phyloP scores from a whole-genome alignment of 2,329 filamentous ascomycete species.

The Botryosphaeria dothidea region DNA sequence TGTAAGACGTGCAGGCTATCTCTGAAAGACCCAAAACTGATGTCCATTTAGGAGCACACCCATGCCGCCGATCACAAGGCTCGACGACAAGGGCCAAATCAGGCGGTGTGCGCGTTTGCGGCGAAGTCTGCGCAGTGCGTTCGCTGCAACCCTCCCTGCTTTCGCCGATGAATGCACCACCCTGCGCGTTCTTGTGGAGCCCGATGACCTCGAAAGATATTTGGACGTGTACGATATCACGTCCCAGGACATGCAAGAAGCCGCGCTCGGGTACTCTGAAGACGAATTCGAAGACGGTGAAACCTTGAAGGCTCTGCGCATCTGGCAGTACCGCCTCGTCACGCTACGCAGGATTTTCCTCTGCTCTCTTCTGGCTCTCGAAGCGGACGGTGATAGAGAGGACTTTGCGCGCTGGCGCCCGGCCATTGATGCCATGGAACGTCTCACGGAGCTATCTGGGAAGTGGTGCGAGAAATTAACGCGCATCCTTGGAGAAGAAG shows the following conservation, averaged over 20 bases:
- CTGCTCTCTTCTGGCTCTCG: constrained; percentile 84
- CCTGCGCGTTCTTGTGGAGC: constrained; percentile 73
- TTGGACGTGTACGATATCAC: constrained; percentile 67
- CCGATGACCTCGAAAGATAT: constrained; percentile 85
- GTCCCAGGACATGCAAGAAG: constrained; percentile 48
- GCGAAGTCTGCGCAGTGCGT: constrained; percentile 68
- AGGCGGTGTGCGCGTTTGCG: constrained; percentile 80
- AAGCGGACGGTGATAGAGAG: constrained; percentile 74
- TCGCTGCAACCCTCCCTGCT: constrained; percentile 68
- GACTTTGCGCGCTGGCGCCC: constrained; percentile 79
- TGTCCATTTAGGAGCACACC: constrained; percentile 69
- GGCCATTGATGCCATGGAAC: constrained; percentile 73
- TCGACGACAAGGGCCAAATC: constrained; percentile 79
- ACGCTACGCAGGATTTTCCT: constrained; percentile 81
- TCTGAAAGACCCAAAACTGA: constrained; percentile 27
- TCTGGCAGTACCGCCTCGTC: constrained; percentile 68
- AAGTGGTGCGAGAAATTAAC: constrained; percentile 67
- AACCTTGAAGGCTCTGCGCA: constrained; percentile 74
- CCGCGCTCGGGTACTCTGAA: constrained; percentile 56
- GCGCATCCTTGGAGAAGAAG: constrained; percentile 73
- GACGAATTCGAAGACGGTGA: constrained; percentile 74
- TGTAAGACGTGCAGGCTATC: constrained; percentile 55
- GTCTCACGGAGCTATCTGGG: constrained; percentile 62
- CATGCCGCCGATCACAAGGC: constrained; percentile 84
- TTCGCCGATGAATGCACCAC: constrained; percentile 70